Percentiles rank a stretch among this genome's conserved stretches.
Conservation (phyloP, 192 early-diverging fungal genomes). For the Rhizophagus sp. region DNA sequence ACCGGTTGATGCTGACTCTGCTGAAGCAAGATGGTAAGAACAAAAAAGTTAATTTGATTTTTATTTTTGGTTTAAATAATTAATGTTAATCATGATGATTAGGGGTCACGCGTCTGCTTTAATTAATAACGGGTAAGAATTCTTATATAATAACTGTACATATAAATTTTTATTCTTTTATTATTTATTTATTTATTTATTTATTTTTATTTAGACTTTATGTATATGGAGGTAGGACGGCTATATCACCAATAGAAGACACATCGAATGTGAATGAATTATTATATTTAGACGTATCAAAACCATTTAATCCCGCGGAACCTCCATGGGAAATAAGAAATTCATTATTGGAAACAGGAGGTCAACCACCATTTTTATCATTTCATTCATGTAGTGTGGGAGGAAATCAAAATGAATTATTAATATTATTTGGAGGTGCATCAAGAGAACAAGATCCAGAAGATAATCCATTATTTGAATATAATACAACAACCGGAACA, state of each 20-base stretch:
- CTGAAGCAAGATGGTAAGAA: not conserved
- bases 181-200: no score
- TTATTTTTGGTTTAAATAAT: not conserved
- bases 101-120: not conserved
- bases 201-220: not conserved
- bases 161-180: not conserved
- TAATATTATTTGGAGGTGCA: constrained; percentile 32
- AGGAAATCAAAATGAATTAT: constrained; percentile 15
- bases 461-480: not conserved
- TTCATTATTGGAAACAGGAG: not conserved
- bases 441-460: not conserved
- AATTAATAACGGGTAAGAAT: constrained; percentile 5
- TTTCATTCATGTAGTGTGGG: constrained; percentile 25
- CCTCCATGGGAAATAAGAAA: not conserved
- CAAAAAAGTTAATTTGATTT: not conserved
- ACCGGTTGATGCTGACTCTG: not conserved
- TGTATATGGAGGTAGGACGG: not conserved
- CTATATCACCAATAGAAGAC: no score
- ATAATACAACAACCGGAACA: not conserved
- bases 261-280: not conserved
- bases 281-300: not conserved
- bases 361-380: not conserved
- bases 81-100: not conserved
- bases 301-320: not conserved
- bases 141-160: not conserved